These are phyloP conservation scores for Phialophora verrucosa DNA, from an alignment of 2,329 filamentous ascomycete species.

Conservation along the genomic window DNA sequence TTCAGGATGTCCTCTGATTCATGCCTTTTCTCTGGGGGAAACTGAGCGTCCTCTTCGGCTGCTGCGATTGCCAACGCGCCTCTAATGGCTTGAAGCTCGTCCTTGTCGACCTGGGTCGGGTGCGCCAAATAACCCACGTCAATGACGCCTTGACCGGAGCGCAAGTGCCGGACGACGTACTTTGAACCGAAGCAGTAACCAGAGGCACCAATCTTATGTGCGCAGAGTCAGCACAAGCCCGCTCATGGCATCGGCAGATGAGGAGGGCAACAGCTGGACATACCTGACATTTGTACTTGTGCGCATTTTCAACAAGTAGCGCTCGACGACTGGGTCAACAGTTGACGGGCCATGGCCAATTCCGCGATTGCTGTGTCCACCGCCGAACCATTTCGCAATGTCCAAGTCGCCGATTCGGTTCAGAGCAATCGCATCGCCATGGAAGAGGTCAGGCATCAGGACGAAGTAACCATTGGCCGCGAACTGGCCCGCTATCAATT, in stretches of 20 bases:
- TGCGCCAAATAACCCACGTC: constrained; percentile 76
- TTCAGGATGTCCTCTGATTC: constrained; percentile 67
- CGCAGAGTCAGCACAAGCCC: not conserved
- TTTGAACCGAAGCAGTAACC: constrained; percentile 45
- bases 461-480: constrained; percentile 72
- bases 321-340: constrained; percentile 60
- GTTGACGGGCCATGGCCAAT: constrained; percentile 47
- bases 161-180: constrained; percentile 72
- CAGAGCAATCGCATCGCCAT: constrained; percentile 66
- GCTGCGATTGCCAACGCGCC: constrained; percentile 71
- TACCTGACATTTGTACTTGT: constrained; percentile 21
- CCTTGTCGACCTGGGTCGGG: constrained; percentile 72
- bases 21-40: constrained; percentile 67
- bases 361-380: constrained; percentile 21
- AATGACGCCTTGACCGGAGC: constrained; percentile 53
- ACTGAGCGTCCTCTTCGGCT: constrained; percentile 67
- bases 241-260: not conserved
- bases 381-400: constrained; percentile 32
- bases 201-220: constrained; percentile 37
- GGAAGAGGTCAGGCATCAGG: constrained; percentile 73
- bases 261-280: not conserved
- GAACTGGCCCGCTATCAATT: constrained; percentile 74
- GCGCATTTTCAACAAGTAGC: constrained; percentile 48
- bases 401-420: constrained; percentile 58
- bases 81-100: constrained; percentile 67